Conservation (phyloP, 176 grass and related monocot genomes). For the Musa itinerans region DNA sequence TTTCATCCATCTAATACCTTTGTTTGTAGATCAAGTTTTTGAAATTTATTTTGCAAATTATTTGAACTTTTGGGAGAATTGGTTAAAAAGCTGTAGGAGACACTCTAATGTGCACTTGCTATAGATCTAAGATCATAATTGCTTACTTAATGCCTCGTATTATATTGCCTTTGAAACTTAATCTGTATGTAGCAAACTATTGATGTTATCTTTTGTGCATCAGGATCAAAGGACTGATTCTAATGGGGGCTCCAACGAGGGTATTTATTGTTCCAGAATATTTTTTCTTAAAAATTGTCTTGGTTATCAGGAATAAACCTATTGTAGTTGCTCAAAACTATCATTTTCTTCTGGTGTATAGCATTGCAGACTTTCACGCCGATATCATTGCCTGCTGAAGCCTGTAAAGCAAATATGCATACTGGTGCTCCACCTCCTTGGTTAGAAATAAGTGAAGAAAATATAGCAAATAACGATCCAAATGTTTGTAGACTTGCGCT, state of each 20-base stretch:
- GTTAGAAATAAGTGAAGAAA: slow-evolving; percentile 47
- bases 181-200: not conserved
- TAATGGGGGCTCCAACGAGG: slow-evolving; percentile 11
- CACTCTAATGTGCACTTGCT: not conserved
- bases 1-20: not conserved
- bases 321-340: slow-evolving; percentile 1
- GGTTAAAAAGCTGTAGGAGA: not conserved
- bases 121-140: not conserved
- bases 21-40: not conserved
- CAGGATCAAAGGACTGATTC: slow-evolving; percentile 23
- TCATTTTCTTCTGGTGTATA: slow-evolving; percentile 13
- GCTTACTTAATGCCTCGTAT: not conserved
- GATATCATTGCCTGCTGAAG: slow-evolving; percentile 35
- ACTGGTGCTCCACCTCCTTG: slow-evolving; percentile 71
- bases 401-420: slow-evolving; percentile 74
- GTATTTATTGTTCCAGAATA: slow-evolving; percentile 21
- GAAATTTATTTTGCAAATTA: not conserved
- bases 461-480: slow-evolving; percentile 17
- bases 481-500: slow-evolving; percentile 7
- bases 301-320: not conserved
- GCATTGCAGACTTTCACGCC: slow-evolving; percentile 14
- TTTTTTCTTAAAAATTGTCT: slow-evolving; percentile 8
- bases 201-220: not conserved
- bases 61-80: not conserved
- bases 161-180: not conserved